A percentile compares a stretch with the other conserved stretches of the same genome.
Conservation (phyloP, 345 rosid species). For the Pelargonium nanum region DNA sequence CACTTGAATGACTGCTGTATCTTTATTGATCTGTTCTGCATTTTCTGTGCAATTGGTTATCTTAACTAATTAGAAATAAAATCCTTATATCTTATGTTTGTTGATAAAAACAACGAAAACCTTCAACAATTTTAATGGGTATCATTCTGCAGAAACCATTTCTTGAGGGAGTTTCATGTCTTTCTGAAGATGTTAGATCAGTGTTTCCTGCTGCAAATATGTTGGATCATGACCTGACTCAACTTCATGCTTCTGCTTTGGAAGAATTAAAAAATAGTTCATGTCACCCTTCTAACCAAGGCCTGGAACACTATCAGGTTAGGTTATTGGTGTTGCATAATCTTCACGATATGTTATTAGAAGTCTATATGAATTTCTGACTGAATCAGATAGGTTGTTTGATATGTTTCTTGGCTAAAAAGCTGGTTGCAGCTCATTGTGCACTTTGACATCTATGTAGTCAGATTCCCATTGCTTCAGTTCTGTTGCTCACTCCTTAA, state of each 20-base stretch:
- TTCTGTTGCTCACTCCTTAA: no score
- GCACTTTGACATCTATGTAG: no score
- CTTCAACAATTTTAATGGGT: slow-evolving; percentile 10
- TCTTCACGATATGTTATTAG: not conserved
- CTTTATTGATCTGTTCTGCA: not conserved
- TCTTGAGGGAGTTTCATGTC: slow-evolving; percentile 53
- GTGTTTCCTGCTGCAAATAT: slow-evolving; percentile 75
- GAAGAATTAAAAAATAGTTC: slow-evolving; percentile 20
- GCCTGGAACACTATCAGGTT: slow-evolving; percentile 65
- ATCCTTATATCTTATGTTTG: no score
- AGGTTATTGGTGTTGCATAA: not conserved
- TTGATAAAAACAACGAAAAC: no score
- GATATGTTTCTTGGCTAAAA: not conserved
- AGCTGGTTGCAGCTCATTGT: not conserved
- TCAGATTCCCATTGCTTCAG: no score
- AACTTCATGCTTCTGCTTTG: slow-evolving; percentile 39
- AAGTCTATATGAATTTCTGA: not conserved
- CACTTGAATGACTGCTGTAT: slow-evolving; percentile 9
- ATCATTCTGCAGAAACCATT: slow-evolving; percentile 52
- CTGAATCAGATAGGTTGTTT: not conserved
- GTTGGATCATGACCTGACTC: slow-evolving; percentile 54
- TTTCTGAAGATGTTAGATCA: slow-evolving; percentile 63
- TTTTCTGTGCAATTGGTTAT: no score
- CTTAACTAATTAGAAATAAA: no score
- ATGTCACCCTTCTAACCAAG: slow-evolving; percentile 23